These are phyloP conservation scores for Candida nonsorbophila DNA, from an alignment of 805 yeast species.

Conservation along the genomic window DNA sequence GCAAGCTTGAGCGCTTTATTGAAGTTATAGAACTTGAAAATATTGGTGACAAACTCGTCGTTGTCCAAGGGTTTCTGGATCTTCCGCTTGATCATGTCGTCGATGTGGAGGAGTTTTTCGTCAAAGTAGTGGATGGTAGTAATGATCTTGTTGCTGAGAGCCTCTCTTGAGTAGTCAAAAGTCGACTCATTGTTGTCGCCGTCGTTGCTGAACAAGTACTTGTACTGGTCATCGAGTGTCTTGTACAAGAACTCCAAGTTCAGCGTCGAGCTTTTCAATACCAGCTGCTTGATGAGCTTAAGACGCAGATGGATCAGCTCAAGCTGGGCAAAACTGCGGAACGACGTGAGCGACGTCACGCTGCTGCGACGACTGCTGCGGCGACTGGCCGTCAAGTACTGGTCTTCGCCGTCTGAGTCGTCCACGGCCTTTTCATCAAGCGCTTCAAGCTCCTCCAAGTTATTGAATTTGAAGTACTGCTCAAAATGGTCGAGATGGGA, in stretches of 20 bases:
- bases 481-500: slow-evolving; percentile 35
- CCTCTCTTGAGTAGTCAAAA: slow-evolving; percentile 17
- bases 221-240: slow-evolving; percentile 37
- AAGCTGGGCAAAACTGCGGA: slow-evolving; percentile 29
- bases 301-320: slow-evolving; percentile 31
- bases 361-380: slow-evolving; percentile 17
- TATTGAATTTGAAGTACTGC: slow-evolving; percentile 25
- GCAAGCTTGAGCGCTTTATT: slow-evolving; percentile 30
- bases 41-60: slow-evolving; percentile 25
- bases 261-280: slow-evolving; percentile 29
- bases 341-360: slow-evolving; percentile 20
- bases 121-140: slow-evolving; percentile 39
- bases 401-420: slow-evolving; percentile 1
- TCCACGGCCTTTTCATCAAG: background rate
- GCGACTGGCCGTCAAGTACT: background rate
- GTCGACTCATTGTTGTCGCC: slow-evolving; percentile 8
- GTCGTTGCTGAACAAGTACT: slow-evolving; percentile 22
- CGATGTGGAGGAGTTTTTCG: slow-evolving; percentile 33
- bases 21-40: slow-evolving; percentile 33
- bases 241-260: slow-evolving; percentile 35
- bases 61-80: slow-evolving; percentile 22
- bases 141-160: slow-evolving; percentile 31
- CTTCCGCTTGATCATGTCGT: slow-evolving; percentile 29
- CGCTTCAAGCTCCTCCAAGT: slow-evolving; percentile 12
- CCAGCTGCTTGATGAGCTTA: slow-evolving; percentile 28